Evolutionary conservation across 371 early-diverging fungal genomes (phyloP), one percentile per base, ranked within the genome.

Genomic region (Circinella minor): DNA sequence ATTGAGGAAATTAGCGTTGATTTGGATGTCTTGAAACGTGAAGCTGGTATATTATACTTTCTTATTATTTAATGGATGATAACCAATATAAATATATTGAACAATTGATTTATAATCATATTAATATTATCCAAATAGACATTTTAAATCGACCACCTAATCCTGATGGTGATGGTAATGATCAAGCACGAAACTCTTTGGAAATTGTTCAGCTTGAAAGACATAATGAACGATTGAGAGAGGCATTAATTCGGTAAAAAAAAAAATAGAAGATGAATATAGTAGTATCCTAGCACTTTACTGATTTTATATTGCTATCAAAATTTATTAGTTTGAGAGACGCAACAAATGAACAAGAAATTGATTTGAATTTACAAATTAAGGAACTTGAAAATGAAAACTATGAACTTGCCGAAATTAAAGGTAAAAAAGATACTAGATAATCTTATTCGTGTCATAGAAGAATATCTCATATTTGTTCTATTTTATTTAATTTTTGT

Each of bases 141-240:
- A 77, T 84, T 14, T 27, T 84, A 7, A 81, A 81, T 43, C 76
- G 80, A 48, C 67, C 74, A 10, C 73, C 77, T 48, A 77, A 76
- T 27, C 59, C 68, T 9, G 27, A 57, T n/a, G 17, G 72, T 49
- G 79, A 74, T 36, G 59, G 69, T 5, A 78, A 76, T 6, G 77
- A 73, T 2, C 77, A 81, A 18, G 78, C 80, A 67, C 81, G 82
- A 62, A 81, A 88, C 4, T 81, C 87, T 4, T 76, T 89, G 15
- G 92, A 92, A 70, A 76, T 86, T 5, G 74, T 87, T 14, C 90
- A 95, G 73, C 77, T 95, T 34, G 88, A 92, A 73, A 79, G 86
- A 63, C 96, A 97, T 71, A 97, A 93, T 71, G 95, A 94, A 55
- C 86, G 96, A 62, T 79, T 96, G 55, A 92, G 92, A 69, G 95